A percentile compares a stretch with the other conserved stretches of the same genome.
Conservation (phyloP, 2,329 filamentous ascomycete genomes). For the Ophiostoma sp. region DNA sequence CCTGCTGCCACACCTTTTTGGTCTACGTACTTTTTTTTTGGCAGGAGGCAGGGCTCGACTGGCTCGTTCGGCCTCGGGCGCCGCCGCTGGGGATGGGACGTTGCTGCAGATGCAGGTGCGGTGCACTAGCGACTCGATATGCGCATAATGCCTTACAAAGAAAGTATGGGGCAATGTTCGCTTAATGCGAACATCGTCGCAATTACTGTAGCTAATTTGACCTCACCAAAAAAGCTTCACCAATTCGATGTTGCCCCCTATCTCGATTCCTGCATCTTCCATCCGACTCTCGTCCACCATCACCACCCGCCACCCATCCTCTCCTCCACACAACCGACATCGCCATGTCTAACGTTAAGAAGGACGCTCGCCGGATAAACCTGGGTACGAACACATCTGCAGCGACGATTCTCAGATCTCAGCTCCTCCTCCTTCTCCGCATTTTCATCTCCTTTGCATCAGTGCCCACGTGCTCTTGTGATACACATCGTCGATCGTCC, state of each 20-base stretch:
- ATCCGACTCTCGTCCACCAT: background rate
- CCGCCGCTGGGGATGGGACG: constrained; percentile 14
- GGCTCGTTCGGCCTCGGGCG: constrained; percentile 12
- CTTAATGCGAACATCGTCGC: constrained; percentile 10
- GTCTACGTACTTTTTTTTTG: background rate
- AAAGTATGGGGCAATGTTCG: background rate
- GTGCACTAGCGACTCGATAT: constrained; percentile 15
- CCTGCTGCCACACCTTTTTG: background rate
- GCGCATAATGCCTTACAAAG: background rate
- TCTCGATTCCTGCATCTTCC: constrained; percentile 7
- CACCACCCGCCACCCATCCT: background rate
- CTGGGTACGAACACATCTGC: constrained; percentile 27
- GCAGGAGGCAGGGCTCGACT: background rate
- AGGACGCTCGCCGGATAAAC: constrained; percentile 30
- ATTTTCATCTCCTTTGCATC: background rate
- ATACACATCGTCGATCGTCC: background rate
- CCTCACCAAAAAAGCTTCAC: constrained; percentile 18
- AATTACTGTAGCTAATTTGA: constrained; percentile 5
- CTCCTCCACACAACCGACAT: background rate
- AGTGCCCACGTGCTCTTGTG: background rate
- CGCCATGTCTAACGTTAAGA: constrained; percentile 29
- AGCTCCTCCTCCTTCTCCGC: background rate
- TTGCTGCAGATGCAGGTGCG: constrained; percentile 10
- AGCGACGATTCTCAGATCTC: background rate
- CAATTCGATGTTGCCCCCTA: constrained; percentile 8